These are phyloP conservation scores for Cubamyces sp. DNA, from an alignment of 768 basidiomycete genomes.

Conservation along the genomic window DNA sequence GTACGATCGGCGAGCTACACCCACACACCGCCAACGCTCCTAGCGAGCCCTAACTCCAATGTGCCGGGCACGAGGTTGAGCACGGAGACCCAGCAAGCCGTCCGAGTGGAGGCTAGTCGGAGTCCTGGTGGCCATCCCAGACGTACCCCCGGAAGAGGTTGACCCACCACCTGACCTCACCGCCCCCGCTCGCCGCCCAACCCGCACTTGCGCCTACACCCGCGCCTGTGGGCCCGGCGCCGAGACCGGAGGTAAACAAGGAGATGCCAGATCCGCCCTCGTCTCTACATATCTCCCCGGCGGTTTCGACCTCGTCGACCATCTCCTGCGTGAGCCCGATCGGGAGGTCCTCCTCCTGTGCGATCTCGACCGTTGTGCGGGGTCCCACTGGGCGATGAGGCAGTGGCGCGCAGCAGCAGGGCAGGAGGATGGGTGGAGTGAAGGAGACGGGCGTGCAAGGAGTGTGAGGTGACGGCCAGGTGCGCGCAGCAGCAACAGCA, in stretches of 20 bases:
- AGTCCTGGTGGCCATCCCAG: constrained; percentile 72
- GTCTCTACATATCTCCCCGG: constrained; percentile 77
- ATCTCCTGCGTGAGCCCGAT: constrained; percentile 79
- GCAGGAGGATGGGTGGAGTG: too few species aligned
- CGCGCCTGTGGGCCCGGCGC: constrained; percentile 1
- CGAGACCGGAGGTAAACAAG: constrained; percentile 17
- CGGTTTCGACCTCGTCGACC: constrained; percentile 72
- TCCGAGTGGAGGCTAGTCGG: neutral
- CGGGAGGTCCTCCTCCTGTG: constrained; percentile 69
- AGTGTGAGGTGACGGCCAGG: neutral
- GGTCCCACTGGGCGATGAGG: constrained; percentile 26
- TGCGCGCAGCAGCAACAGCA: too few species aligned
- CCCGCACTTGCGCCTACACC: neutral
- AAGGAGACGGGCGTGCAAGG: neutral
- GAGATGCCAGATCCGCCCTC: constrained; percentile 49
- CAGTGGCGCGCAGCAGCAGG: too few species aligned
- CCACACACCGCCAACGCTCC: too few species aligned
- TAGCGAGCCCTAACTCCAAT: too few species aligned
- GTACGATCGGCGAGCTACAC: too few species aligned
- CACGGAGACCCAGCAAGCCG: neutral
- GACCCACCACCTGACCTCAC: constrained; percentile 73
- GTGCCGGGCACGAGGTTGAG: too few species aligned
- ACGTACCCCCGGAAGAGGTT: constrained; percentile 69
- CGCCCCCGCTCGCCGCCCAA: constrained; percentile 33
- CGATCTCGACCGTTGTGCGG: constrained; percentile 69